Percentiles rank a stretch among this genome's conserved stretches.
Evolutionary conservation across 257 asterid species (phyloP).

Genomic region (Nicotiana undulata): DNA sequence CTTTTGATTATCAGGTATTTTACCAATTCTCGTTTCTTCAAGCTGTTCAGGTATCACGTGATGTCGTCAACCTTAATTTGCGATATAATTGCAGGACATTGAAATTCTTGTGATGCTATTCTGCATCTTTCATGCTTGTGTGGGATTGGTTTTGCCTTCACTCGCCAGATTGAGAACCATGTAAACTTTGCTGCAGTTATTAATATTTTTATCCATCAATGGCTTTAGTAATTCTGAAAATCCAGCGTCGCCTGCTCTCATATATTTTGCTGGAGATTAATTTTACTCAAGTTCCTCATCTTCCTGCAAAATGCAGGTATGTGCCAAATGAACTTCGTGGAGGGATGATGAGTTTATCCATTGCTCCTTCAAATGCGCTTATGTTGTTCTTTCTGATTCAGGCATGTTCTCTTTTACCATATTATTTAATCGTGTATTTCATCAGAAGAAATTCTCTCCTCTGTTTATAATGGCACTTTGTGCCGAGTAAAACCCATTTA

Average conservation of each 20-base stretch:
- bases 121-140: slow-evolving; percentile 63
- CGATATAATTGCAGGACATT: slow-evolving; percentile 55
- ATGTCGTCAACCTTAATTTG: slow-evolving; percentile 1
- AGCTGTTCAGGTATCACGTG: not conserved
- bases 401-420: slow-evolving; percentile 29
- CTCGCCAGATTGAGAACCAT: slow-evolving; percentile 90
- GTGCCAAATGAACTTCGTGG: slow-evolving; percentile 95
- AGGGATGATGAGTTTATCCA: slow-evolving; percentile 77
- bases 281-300: slow-evolving; percentile 4
- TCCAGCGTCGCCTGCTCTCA: not conserved
- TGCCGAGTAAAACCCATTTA: not conserved
- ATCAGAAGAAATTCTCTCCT: not conserved
- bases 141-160: slow-evolving; percentile 75
- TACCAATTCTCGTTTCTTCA: slow-evolving; percentile 6
- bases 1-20: slow-evolving; percentile 89
- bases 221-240: not conserved
- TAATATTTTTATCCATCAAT: not conserved
- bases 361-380: slow-evolving; percentile 59
- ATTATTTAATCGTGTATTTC: not conserved
- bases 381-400: slow-evolving; percentile 53
- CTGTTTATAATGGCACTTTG: not conserved
- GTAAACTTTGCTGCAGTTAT: slow-evolving; percentile 28
- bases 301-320: slow-evolving; percentile 40
- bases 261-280: not conserved
- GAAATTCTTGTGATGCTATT: slow-evolving; percentile 63